Percentiles rank a stretch among this genome's conserved stretches.
phyloP scores from a whole-genome alignment of 768 basidiomycete genomes.

The Termitomyces titanicus region DNA sequence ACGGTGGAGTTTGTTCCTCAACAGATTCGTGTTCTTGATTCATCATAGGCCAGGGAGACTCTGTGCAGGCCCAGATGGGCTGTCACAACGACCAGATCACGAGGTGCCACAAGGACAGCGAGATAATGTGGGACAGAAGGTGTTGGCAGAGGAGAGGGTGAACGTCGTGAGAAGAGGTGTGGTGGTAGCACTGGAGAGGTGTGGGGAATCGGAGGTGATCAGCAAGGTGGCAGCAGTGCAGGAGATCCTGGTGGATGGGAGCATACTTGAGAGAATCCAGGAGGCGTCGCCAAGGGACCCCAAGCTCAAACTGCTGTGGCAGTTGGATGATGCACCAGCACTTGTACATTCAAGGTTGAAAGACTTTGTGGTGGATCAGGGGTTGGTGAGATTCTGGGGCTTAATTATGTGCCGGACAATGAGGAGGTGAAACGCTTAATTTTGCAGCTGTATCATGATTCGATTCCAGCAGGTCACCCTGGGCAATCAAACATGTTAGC shows the following conservation, averaged over 20 bases:
- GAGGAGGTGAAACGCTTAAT: constrained; percentile 1
- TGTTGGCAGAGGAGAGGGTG: not conserved
- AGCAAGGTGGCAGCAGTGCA: too few relatives aligned
- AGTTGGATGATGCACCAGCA: not conserved
- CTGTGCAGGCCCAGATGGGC: not conserved
- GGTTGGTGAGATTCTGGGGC: constrained; percentile 11
- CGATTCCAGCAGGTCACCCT: not conserved
- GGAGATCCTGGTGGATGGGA: too few relatives aligned
- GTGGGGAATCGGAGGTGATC: too few relatives aligned
- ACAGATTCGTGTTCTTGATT: constrained; percentile 22
- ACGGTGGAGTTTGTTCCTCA: constrained; percentile 28
- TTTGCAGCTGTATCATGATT: constrained; percentile 28
- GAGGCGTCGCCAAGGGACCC: not conserved
- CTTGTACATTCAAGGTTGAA: not conserved
- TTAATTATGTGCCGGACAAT: constrained; percentile 7
- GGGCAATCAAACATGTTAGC: not conserved
- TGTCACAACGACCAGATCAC: not conserved
- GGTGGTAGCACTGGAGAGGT: not conserved
- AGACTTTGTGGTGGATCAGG: constrained; percentile 1
- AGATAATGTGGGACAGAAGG: not conserved
- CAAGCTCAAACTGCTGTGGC: not conserved
- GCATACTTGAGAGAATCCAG: too few relatives aligned
- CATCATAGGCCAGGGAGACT: constrained; percentile 18
- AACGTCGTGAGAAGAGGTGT: not conserved
- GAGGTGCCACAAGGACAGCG: not conserved